Base-by-base conservation (phyloP, 495 filamentous ascomycete species). In the Aspergillus saccharolyticus region DNA sequence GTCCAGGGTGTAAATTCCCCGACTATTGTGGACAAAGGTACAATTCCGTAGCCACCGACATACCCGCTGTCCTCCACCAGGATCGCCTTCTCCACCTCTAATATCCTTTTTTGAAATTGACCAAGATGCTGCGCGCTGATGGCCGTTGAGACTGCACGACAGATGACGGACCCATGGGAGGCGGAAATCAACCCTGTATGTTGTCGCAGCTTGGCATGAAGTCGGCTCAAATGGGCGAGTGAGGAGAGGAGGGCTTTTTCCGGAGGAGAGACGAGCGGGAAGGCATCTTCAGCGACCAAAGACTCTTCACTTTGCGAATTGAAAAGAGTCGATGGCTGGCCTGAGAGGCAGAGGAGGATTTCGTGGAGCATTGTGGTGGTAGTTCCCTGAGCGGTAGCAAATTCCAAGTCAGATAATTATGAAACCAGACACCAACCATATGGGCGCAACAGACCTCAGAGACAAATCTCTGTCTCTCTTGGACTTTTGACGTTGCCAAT, bases 311-410 rank as follows among this genome's bases (percentile, higher is more conserved):
- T 44, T 19, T 73, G 58, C 60, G 77, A 54, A 57, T 75, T 74
- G 74, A 97, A 87, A 63, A 97, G 83, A 46, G 91, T 85, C 54
- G 93, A 97, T 22, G 90, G 86, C 74, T 96, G 89, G 52, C 93
- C 93, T 61, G 91, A 94, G 70, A 98, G 87, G 66, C 89, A 89
- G 68, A 98, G 86, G 63, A 98, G 82, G 73, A 98, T 86, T 76
- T 98, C 94, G 78, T 97, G 93, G 66, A 97, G 87, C 93, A 97
- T 97, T 72, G 69, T 79, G 73, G 56, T 55, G 66, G 58, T 15
- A 60, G 56, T 47, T 71, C 63, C 44, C 72, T 77, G 58, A 43
- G 15, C 18, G 21, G 51, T 46, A 14, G 49, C 44, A 21, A 17
- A 20, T 42, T 21, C 57, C 4, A 57, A 52, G 52, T 53, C 56